Conservation (phyloP, 768 basidiomycete species). For the Suillus sp. region DNA sequence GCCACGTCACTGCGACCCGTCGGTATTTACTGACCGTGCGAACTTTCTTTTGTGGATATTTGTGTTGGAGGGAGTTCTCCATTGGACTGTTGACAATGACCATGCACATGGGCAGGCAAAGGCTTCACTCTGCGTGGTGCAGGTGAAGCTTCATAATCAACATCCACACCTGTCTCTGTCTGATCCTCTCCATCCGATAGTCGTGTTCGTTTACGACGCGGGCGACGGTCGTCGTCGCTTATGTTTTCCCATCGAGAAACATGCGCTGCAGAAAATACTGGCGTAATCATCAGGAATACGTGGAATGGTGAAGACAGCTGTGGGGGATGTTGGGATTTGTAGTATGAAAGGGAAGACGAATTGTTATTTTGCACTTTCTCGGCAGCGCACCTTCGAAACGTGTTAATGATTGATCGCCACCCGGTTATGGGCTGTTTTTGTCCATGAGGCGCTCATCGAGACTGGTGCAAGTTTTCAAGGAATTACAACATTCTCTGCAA, state of each 20-base stretch:
- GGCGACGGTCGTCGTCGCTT: slow-evolving; percentile 7
- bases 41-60: slow-evolving; percentile 5
- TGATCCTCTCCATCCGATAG: slow-evolving; percentile 8
- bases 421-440: slow-evolving; percentile 4
- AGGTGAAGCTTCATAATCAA: background rate
- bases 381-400: slow-evolving; percentile 5
- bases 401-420: background rate
- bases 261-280: slow-evolving; percentile 38
- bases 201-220: slow-evolving; percentile 7
- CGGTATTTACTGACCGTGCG: slow-evolving; percentile 13
- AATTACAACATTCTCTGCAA: background rate
- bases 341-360: background rate
- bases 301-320: background rate
- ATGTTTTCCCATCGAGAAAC: slow-evolving; percentile 28
- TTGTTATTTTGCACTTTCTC: background rate
- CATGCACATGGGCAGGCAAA: slow-evolving; percentile 1
- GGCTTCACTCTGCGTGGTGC: slow-evolving; percentile 3
- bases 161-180: background rate
- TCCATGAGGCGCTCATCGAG: slow-evolving; percentile 7
- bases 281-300: slow-evolving; percentile 19
- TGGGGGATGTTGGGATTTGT: background rate
- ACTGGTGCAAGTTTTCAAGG: background rate
- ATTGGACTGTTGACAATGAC: slow-evolving; percentile 5
- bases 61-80: background rate
- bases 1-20: slow-evolving; percentile 1